phyloP scores from a whole-genome alignment of 805 yeast species.

The Yamadazyma insecticola region DNA sequence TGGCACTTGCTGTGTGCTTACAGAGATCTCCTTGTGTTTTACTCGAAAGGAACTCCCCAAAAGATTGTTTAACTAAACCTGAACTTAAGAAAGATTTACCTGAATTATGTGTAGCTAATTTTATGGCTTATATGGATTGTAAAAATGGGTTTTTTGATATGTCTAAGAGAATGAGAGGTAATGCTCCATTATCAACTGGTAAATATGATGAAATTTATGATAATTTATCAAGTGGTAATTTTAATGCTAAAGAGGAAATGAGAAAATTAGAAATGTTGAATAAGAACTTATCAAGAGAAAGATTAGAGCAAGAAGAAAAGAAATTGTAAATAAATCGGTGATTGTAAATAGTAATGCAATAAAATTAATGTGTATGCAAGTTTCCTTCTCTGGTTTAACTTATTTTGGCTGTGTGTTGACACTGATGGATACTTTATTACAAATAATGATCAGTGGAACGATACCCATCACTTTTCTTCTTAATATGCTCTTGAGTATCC shows the following conservation, averaged over 20 bases:
- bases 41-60: slow-evolving; percentile 84
- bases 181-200: slow-evolving; percentile 91
- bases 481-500: no score
- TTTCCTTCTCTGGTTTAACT: no score
- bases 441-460: no score
- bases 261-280: slow-evolving; percentile 61
- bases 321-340: background rate
- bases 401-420: no score
- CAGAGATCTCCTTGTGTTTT: slow-evolving; percentile 96
- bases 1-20: slow-evolving; percentile 91
- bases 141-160: slow-evolving; percentile 87
- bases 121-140: slow-evolving; percentile 85
- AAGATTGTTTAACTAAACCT: slow-evolving; percentile 80
- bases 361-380: no score
- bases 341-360: background rate
- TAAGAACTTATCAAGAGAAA: slow-evolving; percentile 38
- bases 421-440: no score
- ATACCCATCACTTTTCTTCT: no score
- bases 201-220: slow-evolving; percentile 85
- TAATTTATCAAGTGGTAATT: slow-evolving; percentile 73
- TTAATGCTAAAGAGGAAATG: slow-evolving; percentile 78
- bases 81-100: slow-evolving; percentile 74
- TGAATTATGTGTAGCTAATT: slow-evolving; percentile 79
- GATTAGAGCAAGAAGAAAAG: no score
- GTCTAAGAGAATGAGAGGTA: slow-evolving; percentile 88